These are phyloP conservation scores for Chalara sp. DNA, from an alignment of 2,329 filamentous ascomycete genomes.

Conservation along the genomic window DNA sequence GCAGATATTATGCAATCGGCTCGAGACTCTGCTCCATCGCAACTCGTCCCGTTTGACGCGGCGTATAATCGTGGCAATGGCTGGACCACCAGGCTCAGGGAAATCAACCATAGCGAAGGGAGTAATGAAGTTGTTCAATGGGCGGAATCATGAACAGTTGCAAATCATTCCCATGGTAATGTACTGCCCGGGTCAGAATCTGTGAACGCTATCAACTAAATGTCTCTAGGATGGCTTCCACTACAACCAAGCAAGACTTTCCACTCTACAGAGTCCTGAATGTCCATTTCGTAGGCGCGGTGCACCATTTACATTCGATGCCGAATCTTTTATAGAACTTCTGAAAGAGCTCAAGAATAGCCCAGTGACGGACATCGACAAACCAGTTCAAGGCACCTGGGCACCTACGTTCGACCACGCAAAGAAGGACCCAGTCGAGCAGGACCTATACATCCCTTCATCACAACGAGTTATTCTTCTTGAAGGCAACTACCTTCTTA, in stretches of 20 bases:
- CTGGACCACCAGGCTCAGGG: constrained; percentile 25
- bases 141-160: constrained; percentile 11
- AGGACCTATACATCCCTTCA: constrained; percentile 36
- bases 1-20: no score
- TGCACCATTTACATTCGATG: constrained; percentile 29
- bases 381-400: background rate
- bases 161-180: constrained; percentile 23
- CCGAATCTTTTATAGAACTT: constrained; percentile 16
- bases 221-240: constrained; percentile 26
- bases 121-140: constrained; percentile 13
- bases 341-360: constrained; percentile 6
- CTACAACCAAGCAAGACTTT: constrained; percentile 12
- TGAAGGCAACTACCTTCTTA: constrained; percentile 43
- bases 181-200: background rate
- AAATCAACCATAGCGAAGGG: constrained; percentile 23
- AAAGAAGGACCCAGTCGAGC: constrained; percentile 40
- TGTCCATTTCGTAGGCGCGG: constrained; percentile 16
- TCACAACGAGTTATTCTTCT: constrained; percentile 39
- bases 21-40: no score
- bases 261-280: background rate
- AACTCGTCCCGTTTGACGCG: no score
- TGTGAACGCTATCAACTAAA: background rate
- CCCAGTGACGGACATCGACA: constrained; percentile 16
- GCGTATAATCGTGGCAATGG: constrained; percentile 19
- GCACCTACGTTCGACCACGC: constrained; percentile 44